Conservation (phyloP, 805 yeast species). For the Candida parachauliodes region DNA sequence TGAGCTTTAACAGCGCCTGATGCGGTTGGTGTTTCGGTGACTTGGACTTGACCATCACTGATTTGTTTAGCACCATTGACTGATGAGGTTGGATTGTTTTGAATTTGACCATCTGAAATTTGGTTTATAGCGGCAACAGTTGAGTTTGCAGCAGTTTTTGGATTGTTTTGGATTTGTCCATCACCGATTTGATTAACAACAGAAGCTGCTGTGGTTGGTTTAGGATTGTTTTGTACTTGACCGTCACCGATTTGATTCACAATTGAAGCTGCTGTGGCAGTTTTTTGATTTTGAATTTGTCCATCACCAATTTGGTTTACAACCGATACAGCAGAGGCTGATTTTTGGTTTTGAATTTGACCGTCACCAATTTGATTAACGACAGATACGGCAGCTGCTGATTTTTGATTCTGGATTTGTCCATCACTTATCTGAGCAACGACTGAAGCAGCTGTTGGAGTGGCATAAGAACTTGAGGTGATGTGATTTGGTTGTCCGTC, state of each 20-base stretch:
- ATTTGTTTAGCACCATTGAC: constrained; percentile 25
- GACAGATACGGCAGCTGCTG: constrained; percentile 21
- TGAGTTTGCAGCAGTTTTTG: constrained; percentile 11
- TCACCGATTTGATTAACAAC: constrained; percentile 41
- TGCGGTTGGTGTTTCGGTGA: constrained; percentile 12
- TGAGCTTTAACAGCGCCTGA: constrained; percentile 25
- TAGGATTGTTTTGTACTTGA: constrained; percentile 37
- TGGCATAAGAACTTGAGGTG: constrained; percentile 45
- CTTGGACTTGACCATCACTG: constrained; percentile 29
- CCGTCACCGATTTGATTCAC: constrained; percentile 45
- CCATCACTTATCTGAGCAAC: constrained; percentile 44
- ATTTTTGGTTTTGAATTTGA: constrained; percentile 41
- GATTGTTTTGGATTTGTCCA: constrained; percentile 43
- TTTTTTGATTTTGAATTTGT: constrained; percentile 44
- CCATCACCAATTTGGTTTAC: constrained; percentile 41
- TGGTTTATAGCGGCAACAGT: constrained; percentile 19
- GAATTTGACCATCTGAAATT: constrained; percentile 31
- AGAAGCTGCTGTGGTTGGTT: constrained; percentile 20
- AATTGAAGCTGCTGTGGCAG: constrained; percentile 19
- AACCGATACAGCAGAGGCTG: constrained; percentile 21
- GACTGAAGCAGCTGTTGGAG: constrained; percentile 29
- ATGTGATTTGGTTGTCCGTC: constrained; percentile 32
- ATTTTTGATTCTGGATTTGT: constrained; percentile 42
- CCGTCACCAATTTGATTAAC: constrained; percentile 41
- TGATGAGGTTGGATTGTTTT: constrained; percentile 23